Percentiles rank a stretch among this genome's conserved stretches.
Conservation (phyloP, 495 filamentous ascomycete genomes). For the Podospora anserina region DNA sequence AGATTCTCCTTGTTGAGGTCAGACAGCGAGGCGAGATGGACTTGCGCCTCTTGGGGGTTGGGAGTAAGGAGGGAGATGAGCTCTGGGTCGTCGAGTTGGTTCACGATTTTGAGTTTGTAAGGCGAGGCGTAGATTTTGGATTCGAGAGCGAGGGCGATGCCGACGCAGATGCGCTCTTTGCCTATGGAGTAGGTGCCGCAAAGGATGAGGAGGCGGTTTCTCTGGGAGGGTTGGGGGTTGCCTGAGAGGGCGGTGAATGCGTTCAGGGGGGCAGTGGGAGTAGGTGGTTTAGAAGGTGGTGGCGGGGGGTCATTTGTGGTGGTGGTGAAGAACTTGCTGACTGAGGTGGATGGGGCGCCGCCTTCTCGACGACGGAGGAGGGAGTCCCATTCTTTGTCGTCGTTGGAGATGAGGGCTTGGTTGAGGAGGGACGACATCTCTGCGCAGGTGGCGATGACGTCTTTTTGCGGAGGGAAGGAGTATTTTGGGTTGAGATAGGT, state of each 20-base stretch:
- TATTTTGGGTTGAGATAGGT: conserved; percentile 96
- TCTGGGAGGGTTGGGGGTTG: conserved; percentile 8
- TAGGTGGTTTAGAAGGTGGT: neutral
- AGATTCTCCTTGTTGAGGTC: conserved; percentile 87
- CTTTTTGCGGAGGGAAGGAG: conserved; percentile 83
- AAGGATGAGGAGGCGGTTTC: conserved; percentile 72
- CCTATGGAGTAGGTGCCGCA: conserved; percentile 97
- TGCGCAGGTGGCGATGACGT: conserved; percentile 82
- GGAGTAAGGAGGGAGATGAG: conserved; percentile 71
- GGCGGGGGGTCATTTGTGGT: conserved; percentile 10
- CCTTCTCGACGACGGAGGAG: conserved; percentile 29
- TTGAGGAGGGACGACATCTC: conserved; percentile 73
- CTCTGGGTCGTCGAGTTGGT: conserved; percentile 79
- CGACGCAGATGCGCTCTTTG: conserved; percentile 93
- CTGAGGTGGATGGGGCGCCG: conserved; percentile 21
- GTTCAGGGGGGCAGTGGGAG: conserved; percentile 10
- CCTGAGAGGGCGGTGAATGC: conserved; percentile 28
- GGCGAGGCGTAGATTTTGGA: conserved; percentile 89
- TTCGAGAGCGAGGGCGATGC: conserved; percentile 79
- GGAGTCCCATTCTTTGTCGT: conserved; percentile 32
- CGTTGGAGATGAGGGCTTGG: conserved; percentile 28
- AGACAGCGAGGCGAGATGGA: conserved; percentile 95
- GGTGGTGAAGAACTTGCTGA: conserved; percentile 45
- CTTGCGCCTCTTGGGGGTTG: conserved; percentile 80
- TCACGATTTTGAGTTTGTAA: conserved; percentile 77